Evolutionary conservation across 768 basidiomycete species (phyloP).

Genomic region (Naganishia vishniacii): DNA sequence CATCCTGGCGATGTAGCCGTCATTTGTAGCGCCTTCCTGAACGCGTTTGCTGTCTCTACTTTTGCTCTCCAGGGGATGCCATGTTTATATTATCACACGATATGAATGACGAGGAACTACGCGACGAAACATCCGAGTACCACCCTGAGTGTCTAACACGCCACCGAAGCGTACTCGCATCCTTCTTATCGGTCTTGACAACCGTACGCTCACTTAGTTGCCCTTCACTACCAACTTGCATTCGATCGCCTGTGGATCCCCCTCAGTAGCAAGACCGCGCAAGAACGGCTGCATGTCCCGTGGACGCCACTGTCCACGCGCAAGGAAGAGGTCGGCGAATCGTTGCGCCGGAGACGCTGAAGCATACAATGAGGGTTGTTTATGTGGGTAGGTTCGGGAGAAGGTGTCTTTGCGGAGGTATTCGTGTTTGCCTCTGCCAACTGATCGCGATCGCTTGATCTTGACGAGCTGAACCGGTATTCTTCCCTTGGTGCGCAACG

Average conservation of each 20-base stretch:
- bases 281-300: conserved; percentile 80
- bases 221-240: conserved; percentile 75
- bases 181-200: conserved; percentile 58
- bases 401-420: conserved; percentile 57
- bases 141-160: conserved; percentile 18
- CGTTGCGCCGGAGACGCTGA: conserved; percentile 72
- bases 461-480: no score
- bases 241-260: conserved; percentile 84
- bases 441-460: no score
- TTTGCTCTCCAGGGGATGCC: neutral
- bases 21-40: neutral
- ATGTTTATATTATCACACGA: conserved; percentile 1
- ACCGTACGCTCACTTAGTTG: conserved; percentile 79
- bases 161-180: conserved; percentile 58
- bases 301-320: conserved; percentile 52
- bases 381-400: conserved; percentile 40
- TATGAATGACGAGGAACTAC: neutral
- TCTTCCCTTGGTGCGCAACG: no score
- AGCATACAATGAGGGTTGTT: conserved; percentile 58
- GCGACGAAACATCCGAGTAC: neutral
- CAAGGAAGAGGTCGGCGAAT: conserved; percentile 79
- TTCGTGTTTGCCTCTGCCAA: conserved; percentile 75
- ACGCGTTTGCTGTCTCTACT: conserved; percentile 2
- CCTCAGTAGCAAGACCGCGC: conserved; percentile 60
- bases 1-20: neutral